phyloP scores from a whole-genome alignment of 2,329 filamentous ascomycete genomes.

The Truncatella angustata region DNA sequence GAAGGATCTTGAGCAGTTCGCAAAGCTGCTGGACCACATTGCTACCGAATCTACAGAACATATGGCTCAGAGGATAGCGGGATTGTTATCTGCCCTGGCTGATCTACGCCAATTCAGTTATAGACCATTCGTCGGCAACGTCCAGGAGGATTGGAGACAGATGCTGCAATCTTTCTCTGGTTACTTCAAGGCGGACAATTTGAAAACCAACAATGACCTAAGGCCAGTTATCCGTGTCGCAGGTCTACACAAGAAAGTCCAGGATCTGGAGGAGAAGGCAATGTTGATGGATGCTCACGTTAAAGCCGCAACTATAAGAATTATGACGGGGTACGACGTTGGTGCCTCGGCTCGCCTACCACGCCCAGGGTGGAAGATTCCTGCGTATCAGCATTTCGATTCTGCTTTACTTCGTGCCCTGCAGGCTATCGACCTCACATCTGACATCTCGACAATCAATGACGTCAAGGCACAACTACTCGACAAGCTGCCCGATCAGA shows the following conservation, averaged over 20 bases:
- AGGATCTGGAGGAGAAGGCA: conserved; percentile 18
- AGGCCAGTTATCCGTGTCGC: conserved; percentile 15
- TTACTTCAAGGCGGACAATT: not conserved
- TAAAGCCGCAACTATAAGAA: conserved; percentile 19
- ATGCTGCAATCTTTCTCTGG: not conserved
- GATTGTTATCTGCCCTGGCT: conserved; percentile 21
- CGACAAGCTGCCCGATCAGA: conserved; percentile 18
- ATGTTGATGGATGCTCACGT: conserved; percentile 15
- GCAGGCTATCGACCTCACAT: conserved; percentile 15
- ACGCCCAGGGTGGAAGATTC: conserved; percentile 8
- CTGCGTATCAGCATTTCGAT: conserved; percentile 10
- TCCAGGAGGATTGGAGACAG: not conserved
- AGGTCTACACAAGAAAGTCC: conserved; percentile 16
- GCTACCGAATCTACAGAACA: conserved; percentile 13
- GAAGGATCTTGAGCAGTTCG: conserved; percentile 19
- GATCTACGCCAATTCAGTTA: conserved; percentile 22
- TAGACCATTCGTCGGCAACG: conserved; percentile 12
- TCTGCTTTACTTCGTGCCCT: conserved; percentile 20
- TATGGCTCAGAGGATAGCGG: conserved; percentile 16
- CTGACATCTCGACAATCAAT: conserved; percentile 13
- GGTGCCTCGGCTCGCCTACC: conserved; percentile 17
- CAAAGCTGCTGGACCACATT: conserved; percentile 15
- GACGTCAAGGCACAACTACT: conserved; percentile 20
- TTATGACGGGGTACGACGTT: conserved; percentile 21
- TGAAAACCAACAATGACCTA: not conserved